phyloP scores from a whole-genome alignment of 176 grass and related monocot genomes.

The Echinochloa phyllopogon region DNA sequence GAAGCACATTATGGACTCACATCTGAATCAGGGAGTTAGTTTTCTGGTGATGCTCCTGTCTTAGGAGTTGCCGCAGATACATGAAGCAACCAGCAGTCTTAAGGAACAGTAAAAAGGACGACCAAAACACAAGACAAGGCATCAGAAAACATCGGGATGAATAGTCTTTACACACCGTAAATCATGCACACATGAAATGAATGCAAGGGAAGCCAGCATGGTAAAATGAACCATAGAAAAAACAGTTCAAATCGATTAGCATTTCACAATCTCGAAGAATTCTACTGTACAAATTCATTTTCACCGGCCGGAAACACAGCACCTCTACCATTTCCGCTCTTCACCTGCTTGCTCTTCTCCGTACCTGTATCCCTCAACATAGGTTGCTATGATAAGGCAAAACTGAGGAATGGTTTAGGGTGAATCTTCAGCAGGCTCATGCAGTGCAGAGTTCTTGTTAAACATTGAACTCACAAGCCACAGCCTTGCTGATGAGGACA shows the following conservation, averaged over 20 bases:
- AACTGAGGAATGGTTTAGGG: constrained; percentile 8
- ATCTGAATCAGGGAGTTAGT: neutral
- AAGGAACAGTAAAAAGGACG: neutral
- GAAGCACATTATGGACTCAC: too few relatives aligned
- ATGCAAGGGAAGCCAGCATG: neutral
- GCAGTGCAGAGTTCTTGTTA: constrained; percentile 8
- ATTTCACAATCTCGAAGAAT: neutral
- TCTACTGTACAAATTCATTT: constrained; percentile 44
- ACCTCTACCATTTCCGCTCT: neutral
- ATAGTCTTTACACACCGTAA: neutral
- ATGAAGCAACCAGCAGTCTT: neutral
- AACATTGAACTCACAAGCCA: neutral
- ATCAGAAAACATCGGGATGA: neutral
- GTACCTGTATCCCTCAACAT: neutral
- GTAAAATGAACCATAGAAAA: neutral
- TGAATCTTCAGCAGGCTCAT: constrained; percentile 32
- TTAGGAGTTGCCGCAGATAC: neutral
- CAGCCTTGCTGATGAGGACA: neutral
- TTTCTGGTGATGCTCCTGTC: neutral
- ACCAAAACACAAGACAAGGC: neutral
- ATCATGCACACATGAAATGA: neutral
- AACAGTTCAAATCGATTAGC: neutral
- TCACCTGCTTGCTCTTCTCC: constrained; percentile 5
- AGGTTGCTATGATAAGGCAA: neutral
- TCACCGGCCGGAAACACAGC: neutral